Base-by-base conservation (phyloP, 2,329 filamentous ascomycete genomes). In the Aureobasidium sp. region DNA sequence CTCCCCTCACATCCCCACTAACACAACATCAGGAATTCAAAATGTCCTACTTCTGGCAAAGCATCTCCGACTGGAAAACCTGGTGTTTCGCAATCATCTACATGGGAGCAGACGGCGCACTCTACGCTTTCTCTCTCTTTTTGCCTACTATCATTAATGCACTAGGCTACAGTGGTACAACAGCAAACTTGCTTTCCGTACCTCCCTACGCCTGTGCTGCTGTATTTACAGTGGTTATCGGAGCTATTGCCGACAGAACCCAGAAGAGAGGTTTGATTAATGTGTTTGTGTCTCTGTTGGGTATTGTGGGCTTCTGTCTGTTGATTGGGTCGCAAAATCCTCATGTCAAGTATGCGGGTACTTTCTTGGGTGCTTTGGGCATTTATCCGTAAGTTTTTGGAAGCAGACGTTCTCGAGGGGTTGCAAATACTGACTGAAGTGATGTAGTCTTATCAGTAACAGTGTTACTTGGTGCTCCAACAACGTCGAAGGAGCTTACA, bases 381-480 rank as follows among this genome's bases (percentile, higher is more conserved):
- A 96, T 96, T 67, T 96, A 96, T 69, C 91, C 92, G 50, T 53
- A 53, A 53, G 50, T 53, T 0, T 21, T 21, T 21, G 21, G 21
- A 21, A 21, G 21, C 21, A 21, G 21, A 21, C 21, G 21, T 21
- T 21, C 21, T 21, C 1, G 21, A 21, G 21, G 21, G 21, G 21
- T 29, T 5, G 8, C 27, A 8, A 3, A 15, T 21, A 21, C 47
- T 49, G 30, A 37, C 34, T 10, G 30, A 49, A 2, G 3, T 3
- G 36, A 9, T 25, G 2, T 5, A 53, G 50, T 13, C 88, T 86
- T 69, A 90, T 96, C 62, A 77, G 90, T 9, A 94, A 96, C 71
- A 96, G 90, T 0, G 90, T 97, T 65, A 86, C 87, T 2, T 97
- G 92, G 92, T 80, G 87, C n/a, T 86, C 87, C 52, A 97, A 97